A percentile compares a stretch with the other conserved stretches of the same genome.
Evolutionary conservation across 495 filamentous ascomycete genomes (phyloP).

Genomic region (Penicillium flavigenum): DNA sequence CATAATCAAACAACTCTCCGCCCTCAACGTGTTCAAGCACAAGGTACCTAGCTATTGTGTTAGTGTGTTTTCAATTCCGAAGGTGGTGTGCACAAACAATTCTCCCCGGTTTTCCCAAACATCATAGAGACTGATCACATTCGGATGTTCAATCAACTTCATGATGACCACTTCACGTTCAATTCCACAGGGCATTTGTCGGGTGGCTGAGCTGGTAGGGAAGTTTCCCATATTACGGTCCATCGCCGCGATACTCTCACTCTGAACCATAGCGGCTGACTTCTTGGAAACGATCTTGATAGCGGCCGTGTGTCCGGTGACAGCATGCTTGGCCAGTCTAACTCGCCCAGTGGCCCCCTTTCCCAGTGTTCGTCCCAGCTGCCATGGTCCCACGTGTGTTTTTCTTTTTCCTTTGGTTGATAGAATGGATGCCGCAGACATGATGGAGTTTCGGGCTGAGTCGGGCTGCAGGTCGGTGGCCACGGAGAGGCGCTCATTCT

Average conservation of each 20-base stretch:
- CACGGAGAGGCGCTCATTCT: constrained; percentile 55
- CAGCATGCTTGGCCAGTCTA: constrained; percentile 71
- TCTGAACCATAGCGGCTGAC: constrained; percentile 66
- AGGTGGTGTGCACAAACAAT: constrained; percentile 53
- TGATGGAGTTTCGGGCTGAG: constrained; percentile 67
- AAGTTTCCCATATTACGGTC: constrained; percentile 54
- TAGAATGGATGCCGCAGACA: constrained; percentile 66
- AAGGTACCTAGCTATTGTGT: constrained; percentile 65
- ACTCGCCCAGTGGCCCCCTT: constrained; percentile 84
- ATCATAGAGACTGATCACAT: constrained; percentile 88
- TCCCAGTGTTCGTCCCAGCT: constrained; percentile 81
- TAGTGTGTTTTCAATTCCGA: constrained; percentile 36
- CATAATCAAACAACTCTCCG: constrained; percentile 85
- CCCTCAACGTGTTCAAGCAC: constrained; percentile 92
- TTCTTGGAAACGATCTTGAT: constrained; percentile 91
- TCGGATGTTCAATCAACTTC: constrained; percentile 90
- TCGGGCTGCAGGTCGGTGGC: constrained; percentile 51
- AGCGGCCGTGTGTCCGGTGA: constrained; percentile 74
- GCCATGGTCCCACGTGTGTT: constrained; percentile 85
- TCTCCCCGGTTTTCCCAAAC: constrained; percentile 95
- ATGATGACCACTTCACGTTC: constrained; percentile 94
- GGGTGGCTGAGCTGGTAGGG: constrained; percentile 39
- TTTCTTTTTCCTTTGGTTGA: constrained; percentile 65
- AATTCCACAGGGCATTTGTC: constrained; percentile 77
- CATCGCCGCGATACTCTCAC: constrained; percentile 73